These are phyloP conservation scores for Poa annua DNA, from an alignment of 176 grass and related monocot species.

Conservation along the genomic window DNA sequence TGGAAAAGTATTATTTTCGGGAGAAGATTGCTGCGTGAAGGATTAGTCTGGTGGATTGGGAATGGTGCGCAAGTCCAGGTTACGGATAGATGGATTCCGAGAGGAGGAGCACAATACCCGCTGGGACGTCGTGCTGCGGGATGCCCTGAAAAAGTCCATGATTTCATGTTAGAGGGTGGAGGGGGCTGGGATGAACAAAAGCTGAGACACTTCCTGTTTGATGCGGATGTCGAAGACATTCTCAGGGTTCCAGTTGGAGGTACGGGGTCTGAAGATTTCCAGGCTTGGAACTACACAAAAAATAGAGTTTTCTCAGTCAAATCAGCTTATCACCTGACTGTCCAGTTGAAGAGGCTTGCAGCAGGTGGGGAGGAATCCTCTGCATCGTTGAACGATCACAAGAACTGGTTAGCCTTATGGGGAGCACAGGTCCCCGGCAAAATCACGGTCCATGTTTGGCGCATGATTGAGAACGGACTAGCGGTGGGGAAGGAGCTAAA, in stretches of 20 bases:
- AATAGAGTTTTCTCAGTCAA: too few species aligned
- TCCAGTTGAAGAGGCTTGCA: too few species aligned
- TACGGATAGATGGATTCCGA: background rate
- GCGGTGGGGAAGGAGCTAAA: too few species aligned
- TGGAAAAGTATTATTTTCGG: background rate
- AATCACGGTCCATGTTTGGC: too few species aligned
- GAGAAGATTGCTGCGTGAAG: accelerated
- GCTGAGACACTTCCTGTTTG: background rate
- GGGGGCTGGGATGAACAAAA: background rate
- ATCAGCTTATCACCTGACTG: too few species aligned
- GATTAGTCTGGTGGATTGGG: background rate
- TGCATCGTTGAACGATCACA: accelerated
- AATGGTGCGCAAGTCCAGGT: background rate
- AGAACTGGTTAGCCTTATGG: too few species aligned
- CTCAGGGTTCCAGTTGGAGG: background rate
- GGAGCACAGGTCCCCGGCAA: too few species aligned
- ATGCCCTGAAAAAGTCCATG: accelerated
- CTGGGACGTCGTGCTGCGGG: accelerated
- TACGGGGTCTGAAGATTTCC: accelerated
- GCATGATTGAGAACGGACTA: too few species aligned
- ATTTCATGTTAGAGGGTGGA: too few species aligned
- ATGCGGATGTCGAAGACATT: background rate
- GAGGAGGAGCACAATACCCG: background rate
- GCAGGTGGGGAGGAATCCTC: too few species aligned
- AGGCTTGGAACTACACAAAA: too few species aligned